These are phyloP conservation scores for Globisporangium nunn DNA, from an alignment of 352 stramenopile genomes.

Conservation along the genomic window DNA sequence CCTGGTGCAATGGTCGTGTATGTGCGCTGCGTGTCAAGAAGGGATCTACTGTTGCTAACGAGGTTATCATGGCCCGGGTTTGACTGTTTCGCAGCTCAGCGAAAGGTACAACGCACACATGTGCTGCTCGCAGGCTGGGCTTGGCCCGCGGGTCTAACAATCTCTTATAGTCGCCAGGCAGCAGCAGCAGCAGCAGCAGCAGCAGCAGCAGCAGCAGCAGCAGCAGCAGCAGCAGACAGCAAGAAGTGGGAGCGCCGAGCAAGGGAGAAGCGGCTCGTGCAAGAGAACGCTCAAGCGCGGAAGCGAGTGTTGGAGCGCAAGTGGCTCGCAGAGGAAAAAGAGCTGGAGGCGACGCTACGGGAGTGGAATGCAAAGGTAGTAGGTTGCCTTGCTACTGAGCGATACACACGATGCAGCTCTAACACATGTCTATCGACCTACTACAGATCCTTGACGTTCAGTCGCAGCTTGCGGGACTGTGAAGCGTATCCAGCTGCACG, in stretches of 20 bases:
- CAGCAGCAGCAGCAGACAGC: too few relatives aligned
- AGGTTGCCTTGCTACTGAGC: neutral
- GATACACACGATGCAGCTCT: neutral
- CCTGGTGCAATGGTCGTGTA: neutral
- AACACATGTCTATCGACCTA: neutral
- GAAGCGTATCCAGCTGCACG: too few relatives aligned
- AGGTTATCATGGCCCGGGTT: neutral
- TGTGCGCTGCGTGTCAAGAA: neutral
- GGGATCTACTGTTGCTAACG: neutral
- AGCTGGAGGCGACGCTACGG: conserved; percentile 7
- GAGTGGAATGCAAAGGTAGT: conserved; percentile 7
- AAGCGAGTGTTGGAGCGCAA: conserved; percentile 3
- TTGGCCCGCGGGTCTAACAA: neutral
- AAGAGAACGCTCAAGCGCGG: neutral
- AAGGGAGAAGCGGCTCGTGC: conserved; percentile 1
- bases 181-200: too few relatives aligned
- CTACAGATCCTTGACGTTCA: neutral
- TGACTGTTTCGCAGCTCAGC: neutral
- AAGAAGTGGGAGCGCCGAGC: neutral
- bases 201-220: too few relatives aligned
- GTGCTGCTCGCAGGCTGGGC: neutral
- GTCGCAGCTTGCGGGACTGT: neutral
- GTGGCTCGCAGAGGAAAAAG: conserved; percentile 5
- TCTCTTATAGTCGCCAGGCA: conserved; percentile 1
- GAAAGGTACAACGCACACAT: neutral